phyloP scores from a whole-genome alignment of 2,329 filamentous ascomycete genomes.

The Fusarium domesticum region DNA sequence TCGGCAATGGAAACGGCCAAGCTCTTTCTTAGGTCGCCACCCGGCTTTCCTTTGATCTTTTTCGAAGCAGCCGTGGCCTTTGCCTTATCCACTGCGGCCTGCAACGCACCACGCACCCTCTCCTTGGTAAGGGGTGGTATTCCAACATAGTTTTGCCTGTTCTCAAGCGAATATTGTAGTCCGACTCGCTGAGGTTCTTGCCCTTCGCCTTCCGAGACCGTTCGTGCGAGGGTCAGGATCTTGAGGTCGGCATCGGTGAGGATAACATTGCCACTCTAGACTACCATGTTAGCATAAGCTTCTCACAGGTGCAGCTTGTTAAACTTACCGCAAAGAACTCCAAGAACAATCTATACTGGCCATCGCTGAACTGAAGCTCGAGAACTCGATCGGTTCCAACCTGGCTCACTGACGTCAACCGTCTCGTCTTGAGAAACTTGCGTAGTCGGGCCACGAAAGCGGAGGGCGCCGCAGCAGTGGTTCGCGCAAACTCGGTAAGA shows the following conservation, averaged over 20 bases:
- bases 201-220: slow-evolving; percentile 76
- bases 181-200: slow-evolving; percentile 80
- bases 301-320: background rate
- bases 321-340: slow-evolving; percentile 78
- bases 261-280: slow-evolving; percentile 82
- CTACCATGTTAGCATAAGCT: slow-evolving; percentile 8
- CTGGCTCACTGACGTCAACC: slow-evolving; percentile 77
- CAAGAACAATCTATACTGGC: slow-evolving; percentile 79
- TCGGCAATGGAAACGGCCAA: slow-evolving; percentile 84
- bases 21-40: slow-evolving; percentile 74
- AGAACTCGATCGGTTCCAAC: slow-evolving; percentile 92
- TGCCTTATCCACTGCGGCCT: slow-evolving; percentile 60
- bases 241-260: slow-evolving; percentile 82
- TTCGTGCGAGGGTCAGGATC: slow-evolving; percentile 75
- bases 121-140: slow-evolving; percentile 73
- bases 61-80: slow-evolving; percentile 51
- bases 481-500: slow-evolving; percentile 83
- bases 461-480: slow-evolving; percentile 80
- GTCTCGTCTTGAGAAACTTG: slow-evolving; percentile 82
- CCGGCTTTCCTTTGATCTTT: slow-evolving; percentile 69
- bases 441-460: slow-evolving; percentile 80
- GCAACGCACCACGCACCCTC: slow-evolving; percentile 65
- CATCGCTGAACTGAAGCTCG: slow-evolving; percentile 90
- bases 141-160: slow-evolving; percentile 79
- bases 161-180: slow-evolving; percentile 72